Conservation (phyloP, 192 early-diverging fungal genomes). For the Mortierella hygrophila region DNA sequence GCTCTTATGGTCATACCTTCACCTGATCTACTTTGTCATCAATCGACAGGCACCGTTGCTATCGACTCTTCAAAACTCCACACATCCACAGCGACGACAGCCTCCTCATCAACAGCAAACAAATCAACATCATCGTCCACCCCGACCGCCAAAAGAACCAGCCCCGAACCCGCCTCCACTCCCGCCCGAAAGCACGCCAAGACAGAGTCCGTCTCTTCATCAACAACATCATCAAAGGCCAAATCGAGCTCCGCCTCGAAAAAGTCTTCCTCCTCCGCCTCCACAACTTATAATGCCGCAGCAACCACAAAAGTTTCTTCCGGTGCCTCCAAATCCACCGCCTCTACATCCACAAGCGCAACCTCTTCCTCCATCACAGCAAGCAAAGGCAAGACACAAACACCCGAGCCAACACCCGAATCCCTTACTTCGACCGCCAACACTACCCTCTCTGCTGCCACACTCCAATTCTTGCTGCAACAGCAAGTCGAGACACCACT, state of each 20-base stretch:
- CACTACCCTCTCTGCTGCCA: constrained; percentile 51
- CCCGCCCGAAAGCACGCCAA: constrained; percentile 51
- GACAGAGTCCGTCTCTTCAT: constrained; percentile 38
- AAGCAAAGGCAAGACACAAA: not conserved
- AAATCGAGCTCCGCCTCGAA: constrained; percentile 29
- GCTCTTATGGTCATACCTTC: not conserved
- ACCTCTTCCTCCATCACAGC: not conserved
- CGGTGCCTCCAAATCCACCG: not conserved
- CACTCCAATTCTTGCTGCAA: constrained; percentile 47
- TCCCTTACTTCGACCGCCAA: constrained; percentile 37
- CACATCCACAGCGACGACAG: not conserved
- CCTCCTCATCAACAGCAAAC: not conserved
- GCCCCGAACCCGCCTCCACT: constrained; percentile 32
- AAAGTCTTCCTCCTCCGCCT: constrained; percentile 32
- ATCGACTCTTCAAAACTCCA: not conserved
- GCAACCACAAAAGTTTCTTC: constrained; percentile 15
- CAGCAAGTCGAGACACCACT: constrained; percentile 48
- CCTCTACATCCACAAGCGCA: constrained; percentile 13
- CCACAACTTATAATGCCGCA: not conserved
- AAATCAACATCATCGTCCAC: not conserved
- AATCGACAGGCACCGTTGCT: not conserved
- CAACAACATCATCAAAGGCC: constrained; percentile 20
- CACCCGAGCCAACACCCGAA: constrained; percentile 23
- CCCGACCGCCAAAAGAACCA: constrained; percentile 28
- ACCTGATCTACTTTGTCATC: not conserved